phyloP scores from a whole-genome alignment of 2,329 filamentous ascomycete species.

The Basipetospora chlamydospora region DNA sequence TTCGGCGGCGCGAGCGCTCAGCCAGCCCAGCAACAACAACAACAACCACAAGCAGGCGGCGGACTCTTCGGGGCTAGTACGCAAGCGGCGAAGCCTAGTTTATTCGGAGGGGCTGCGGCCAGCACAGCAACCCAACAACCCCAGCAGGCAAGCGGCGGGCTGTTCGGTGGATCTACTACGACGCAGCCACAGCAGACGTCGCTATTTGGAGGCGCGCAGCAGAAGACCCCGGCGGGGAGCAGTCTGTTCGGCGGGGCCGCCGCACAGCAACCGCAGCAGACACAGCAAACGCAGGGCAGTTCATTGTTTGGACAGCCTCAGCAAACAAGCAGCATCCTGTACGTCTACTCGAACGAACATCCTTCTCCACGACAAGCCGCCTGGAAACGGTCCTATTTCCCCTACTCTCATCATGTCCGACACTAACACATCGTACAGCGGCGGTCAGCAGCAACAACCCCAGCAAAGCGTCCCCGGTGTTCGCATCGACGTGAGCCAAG shows the following conservation, averaged over 20 bases:
- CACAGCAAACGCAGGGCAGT: neutral
- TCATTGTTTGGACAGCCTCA: constrained; percentile 5
- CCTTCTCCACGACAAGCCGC: neutral
- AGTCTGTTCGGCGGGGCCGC: constrained; percentile 1
- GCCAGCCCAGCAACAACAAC: constrained; percentile 11
- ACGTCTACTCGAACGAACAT: too few species aligned
- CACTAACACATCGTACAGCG: neutral
- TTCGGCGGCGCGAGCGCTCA: constrained; percentile 11
- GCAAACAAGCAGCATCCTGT: constrained; percentile 15
- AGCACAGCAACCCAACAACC: neutral
- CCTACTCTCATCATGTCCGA: too few species aligned
- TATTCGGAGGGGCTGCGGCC: neutral
- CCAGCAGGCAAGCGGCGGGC: constrained; percentile 6
- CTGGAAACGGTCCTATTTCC: neutral
- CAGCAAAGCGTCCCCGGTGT: constrained; percentile 53
- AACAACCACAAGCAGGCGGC: constrained; percentile 9
- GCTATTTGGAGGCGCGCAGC: constrained; percentile 3
- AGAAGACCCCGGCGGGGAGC: constrained; percentile 1
- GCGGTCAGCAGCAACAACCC: constrained; percentile 3
- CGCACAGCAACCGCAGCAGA: neutral
- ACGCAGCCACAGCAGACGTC: constrained; percentile 6
- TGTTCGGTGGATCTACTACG: constrained; percentile 5
- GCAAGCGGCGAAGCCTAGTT: constrained; percentile 4
- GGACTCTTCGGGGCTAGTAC: constrained; percentile 14
- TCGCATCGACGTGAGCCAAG: constrained; percentile 61